Conservation (phyloP, 2,329 filamentous ascomycete genomes). For the Aspergillus pseudoglaucus region DNA sequence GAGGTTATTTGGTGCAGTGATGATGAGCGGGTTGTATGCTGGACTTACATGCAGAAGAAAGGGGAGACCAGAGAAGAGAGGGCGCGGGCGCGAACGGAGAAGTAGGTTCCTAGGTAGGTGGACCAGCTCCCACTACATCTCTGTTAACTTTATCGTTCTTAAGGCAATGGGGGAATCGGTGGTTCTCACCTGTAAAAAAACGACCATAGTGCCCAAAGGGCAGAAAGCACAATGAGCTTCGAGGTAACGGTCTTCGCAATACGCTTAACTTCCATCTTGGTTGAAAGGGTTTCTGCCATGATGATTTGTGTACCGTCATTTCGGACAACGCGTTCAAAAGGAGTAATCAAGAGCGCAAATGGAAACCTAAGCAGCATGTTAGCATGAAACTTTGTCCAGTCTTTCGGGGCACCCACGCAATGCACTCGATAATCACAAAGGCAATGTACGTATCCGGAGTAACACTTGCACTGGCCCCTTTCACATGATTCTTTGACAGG, state of each 20-base stretch:
- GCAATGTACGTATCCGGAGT: constrained; percentile 43
- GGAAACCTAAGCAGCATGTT: constrained; percentile 35
- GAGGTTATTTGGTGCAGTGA: not conserved
- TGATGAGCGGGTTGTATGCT: not conserved
- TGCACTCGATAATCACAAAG: constrained; percentile 43
- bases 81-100: constrained; percentile 40
- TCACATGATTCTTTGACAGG: constrained; percentile 33
- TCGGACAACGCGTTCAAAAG: constrained; percentile 41
- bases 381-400: too few species aligned
- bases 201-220: constrained; percentile 42
- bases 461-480: constrained; percentile 33
- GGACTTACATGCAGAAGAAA: constrained; percentile 43
- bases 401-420: constrained; percentile 34
- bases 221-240: constrained; percentile 34
- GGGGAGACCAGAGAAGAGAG: constrained; percentile 43
- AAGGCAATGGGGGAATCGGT: not conserved
- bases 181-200: constrained; percentile 37
- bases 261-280: constrained; percentile 35
- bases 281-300: constrained; percentile 35
- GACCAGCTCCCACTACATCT: constrained; percentile 38
- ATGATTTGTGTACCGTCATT: constrained; percentile 42
- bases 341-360: constrained; percentile 42
- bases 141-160: not conserved
- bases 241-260: constrained; percentile 35
- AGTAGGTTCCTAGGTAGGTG: constrained; percentile 41